A percentile compares a stretch with the other conserved stretches of the same genome.
Conservation (phyloP, 768 basidiomycete species). For the Suillus subalutaceus region DNA sequence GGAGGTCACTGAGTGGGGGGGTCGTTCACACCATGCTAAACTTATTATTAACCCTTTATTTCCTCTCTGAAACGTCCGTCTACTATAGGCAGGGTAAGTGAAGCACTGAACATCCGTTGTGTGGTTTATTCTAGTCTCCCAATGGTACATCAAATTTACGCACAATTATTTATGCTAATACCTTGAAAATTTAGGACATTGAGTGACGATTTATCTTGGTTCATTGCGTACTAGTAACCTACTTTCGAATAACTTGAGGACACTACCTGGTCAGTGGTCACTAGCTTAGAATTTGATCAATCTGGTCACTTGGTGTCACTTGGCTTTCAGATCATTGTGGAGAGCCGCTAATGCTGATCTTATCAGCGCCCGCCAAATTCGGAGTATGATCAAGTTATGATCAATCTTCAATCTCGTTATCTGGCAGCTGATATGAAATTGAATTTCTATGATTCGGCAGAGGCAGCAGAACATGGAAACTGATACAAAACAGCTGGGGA, state of each 20-base stretch:
- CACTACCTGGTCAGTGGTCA: neutral
- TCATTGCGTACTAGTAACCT: neutral
- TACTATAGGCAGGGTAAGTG: neutral
- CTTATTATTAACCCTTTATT: neutral
- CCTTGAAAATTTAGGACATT: neutral
- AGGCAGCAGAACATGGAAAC: neutral
- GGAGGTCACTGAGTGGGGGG: constrained; percentile 4
- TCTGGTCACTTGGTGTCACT: too few relatives aligned
- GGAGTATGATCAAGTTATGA: constrained; percentile 3
- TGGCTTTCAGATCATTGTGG: too few relatives aligned
- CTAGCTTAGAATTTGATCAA: neutral
- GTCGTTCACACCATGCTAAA: neutral
- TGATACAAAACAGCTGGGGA: neutral
- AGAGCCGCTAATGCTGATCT: neutral
- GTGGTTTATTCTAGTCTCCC: neutral
- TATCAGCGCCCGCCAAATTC: neutral
- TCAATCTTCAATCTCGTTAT: neutral
- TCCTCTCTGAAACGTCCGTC: neutral
- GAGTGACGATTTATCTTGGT: neutral
- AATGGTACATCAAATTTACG: neutral
- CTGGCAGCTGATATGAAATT: constrained; percentile 5
- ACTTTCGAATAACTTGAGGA: neutral
- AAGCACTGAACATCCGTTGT: neutral
- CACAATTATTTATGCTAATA: neutral
- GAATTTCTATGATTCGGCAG: neutral